Evolutionary conservation across 1,284 basidiomycete species (phyloP).

Genomic region (Ganoderma multipileum): DNA sequence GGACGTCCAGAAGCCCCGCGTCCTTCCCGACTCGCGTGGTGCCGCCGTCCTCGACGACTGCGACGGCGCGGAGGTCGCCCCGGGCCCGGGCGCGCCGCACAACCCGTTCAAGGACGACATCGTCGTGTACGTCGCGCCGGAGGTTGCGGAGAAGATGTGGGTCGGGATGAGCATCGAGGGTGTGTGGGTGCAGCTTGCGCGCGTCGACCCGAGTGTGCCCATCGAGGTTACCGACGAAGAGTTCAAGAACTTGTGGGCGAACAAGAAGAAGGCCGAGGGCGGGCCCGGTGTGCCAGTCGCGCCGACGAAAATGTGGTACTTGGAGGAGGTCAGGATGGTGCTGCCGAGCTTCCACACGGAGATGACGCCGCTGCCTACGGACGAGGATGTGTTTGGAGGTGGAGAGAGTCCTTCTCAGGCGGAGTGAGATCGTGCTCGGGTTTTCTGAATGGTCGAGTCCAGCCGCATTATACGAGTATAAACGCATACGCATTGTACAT

Average conservation of each 20-base stretch:
- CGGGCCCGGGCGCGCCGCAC: slow-evolving; percentile 39
- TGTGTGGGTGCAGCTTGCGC: slow-evolving; percentile 67
- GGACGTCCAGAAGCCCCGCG: slow-evolving; percentile 45
- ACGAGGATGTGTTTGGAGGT: slow-evolving; percentile 27
- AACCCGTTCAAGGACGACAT: slow-evolving; percentile 61
- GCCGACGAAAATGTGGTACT: slow-evolving; percentile 40
- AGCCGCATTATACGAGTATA: background rate
- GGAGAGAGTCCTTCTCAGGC: slow-evolving; percentile 3
- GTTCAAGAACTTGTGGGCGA: slow-evolving; percentile 14
- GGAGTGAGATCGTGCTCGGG: background rate
- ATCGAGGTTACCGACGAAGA: slow-evolving; percentile 23
- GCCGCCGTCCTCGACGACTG: slow-evolving; percentile 40
- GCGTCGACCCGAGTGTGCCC: slow-evolving; percentile 37
- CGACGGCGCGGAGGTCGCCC: slow-evolving; percentile 13
- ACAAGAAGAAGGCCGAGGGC: slow-evolving; percentile 23
- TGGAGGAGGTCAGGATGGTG: slow-evolving; percentile 37
- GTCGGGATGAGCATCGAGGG: slow-evolving; percentile 64
- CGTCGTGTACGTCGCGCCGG: slow-evolving; percentile 57
- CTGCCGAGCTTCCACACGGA: slow-evolving; percentile 41
- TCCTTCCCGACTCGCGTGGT: slow-evolving; percentile 53
- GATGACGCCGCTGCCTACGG: slow-evolving; percentile 30
- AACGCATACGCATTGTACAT: slow-evolving; percentile 5
- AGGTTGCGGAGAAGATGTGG: slow-evolving; percentile 48
- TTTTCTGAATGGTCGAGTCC: background rate
- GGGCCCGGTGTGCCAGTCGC: slow-evolving; percentile 34